A percentile compares a stretch with the other conserved stretches of the same genome.
phyloP scores from a whole-genome alignment of 1,284 basidiomycete species.

The Coriolopsis trogii region DNA sequence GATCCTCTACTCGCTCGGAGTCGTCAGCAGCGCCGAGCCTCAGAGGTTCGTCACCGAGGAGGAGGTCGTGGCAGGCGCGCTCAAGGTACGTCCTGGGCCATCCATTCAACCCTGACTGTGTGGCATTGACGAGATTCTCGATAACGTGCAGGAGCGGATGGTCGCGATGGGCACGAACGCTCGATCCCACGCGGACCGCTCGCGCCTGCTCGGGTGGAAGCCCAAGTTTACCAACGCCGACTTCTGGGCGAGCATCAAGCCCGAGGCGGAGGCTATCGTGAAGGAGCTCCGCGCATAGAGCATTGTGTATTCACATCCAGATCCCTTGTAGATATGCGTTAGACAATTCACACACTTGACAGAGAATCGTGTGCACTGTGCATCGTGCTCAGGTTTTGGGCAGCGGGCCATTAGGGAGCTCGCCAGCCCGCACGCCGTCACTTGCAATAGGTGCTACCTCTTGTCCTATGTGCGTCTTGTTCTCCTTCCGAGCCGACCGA shows the following conservation, averaged over 20 bases:
- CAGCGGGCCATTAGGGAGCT: too few relatives aligned
- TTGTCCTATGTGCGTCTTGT: too few relatives aligned
- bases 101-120: too few relatives aligned
- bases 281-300: constrained; percentile 13
- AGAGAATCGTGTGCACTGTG: too few relatives aligned
- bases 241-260: neutral
- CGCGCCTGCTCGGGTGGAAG: constrained; percentile 42
- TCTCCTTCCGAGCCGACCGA: too few relatives aligned
- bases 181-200: constrained; percentile 41
- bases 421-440: too few relatives aligned
- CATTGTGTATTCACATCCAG: too few relatives aligned
- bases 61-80: constrained; percentile 6
- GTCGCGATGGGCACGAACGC: constrained; percentile 42
- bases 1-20: constrained; percentile 31
- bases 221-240: constrained; percentile 29
- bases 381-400: too few relatives aligned
- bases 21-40: constrained; percentile 25
- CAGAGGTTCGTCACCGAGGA: constrained; percentile 32
- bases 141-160: neutral
- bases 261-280: constrained; percentile 1
- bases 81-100: neutral
- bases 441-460: too few relatives aligned
- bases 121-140: neutral
- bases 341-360: too few relatives aligned
- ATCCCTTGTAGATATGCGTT: too few relatives aligned